These are phyloP conservation scores for Selaginella moellendorffii DNA, from an alignment of 75 land plant genomes.

Conservation along the genomic window DNA sequence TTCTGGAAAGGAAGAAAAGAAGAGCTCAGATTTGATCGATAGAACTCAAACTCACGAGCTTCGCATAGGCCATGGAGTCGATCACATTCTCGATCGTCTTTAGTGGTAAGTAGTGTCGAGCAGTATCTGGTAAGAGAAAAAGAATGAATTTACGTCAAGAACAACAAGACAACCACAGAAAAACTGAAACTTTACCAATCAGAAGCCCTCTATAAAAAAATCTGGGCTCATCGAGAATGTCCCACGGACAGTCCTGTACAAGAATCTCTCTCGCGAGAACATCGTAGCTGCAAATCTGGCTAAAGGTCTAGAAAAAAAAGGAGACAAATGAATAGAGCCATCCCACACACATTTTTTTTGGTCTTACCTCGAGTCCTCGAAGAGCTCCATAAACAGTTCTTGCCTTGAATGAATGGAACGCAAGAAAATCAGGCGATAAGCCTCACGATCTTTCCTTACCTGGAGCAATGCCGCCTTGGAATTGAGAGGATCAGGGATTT, in stretches of 20 bases:
- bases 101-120: conserved; percentile 66
- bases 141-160: no score
- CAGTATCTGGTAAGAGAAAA: no score
- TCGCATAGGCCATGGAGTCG: conserved; percentile 88
- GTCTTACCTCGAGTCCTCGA: conserved; percentile 94
- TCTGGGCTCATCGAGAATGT: conserved; percentile 50
- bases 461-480: conserved; percentile 42
- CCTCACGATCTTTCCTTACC: conserved; percentile 33
- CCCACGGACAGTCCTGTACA: conserved; percentile 45
- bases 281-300: conserved; percentile 61
- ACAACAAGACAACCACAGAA: no score
- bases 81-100: conserved; percentile 59
- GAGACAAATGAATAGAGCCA: neutral
- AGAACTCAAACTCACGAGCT: conserved; percentile 64
- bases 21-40: neutral
- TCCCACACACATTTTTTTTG: neutral
- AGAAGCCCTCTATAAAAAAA: conserved; percentile 77
- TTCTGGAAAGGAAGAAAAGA: conserved; percentile 76
- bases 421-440: neutral
- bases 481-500: conserved; percentile 34
- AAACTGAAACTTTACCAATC: conserved; percentile 37
- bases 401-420: conserved; percentile 36
- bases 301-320: conserved; percentile 55
- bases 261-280: conserved; percentile 38
- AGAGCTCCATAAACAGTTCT: conserved; percentile 79